phyloP scores from a whole-genome alignment of 2,329 filamentous ascomycete species.

The Colletotrichum sidae region DNA sequence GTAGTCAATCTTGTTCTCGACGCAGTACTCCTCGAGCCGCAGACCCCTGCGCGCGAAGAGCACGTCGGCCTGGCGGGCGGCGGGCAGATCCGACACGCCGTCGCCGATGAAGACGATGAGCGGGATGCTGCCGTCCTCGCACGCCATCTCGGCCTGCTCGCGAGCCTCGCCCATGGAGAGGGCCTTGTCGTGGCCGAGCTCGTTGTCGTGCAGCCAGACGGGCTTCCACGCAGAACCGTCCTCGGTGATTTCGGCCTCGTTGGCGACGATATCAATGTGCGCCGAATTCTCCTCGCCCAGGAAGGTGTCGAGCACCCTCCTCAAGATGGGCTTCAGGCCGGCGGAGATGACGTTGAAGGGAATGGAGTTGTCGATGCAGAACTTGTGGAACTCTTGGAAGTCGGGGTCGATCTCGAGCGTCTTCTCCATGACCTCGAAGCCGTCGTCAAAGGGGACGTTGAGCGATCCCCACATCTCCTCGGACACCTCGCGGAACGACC shows the following conservation, averaged over 20 bases:
- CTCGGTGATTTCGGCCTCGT: conserved; percentile 69
- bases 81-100: conserved; percentile 75
- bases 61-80: conserved; percentile 74
- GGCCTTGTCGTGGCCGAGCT: conserved; percentile 76
- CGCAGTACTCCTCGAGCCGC: conserved; percentile 74
- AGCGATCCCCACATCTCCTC: conserved; percentile 79
- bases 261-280: conserved; percentile 75
- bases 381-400: conserved; percentile 73
- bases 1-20: conserved; percentile 70
- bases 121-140: conserved; percentile 71
- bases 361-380: conserved; percentile 71
- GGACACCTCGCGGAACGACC: conserved; percentile 76
- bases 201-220: conserved; percentile 74
- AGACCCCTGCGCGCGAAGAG: conserved; percentile 75
- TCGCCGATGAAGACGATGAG: conserved; percentile 78
- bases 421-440: conserved; percentile 73
- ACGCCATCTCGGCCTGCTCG: conserved; percentile 62
- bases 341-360: conserved; percentile 78
- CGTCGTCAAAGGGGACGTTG: conserved; percentile 74
- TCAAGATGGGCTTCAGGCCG: conserved; percentile 72
- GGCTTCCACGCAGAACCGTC: conserved; percentile 73
- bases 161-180: conserved; percentile 72
- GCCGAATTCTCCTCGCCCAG: conserved; percentile 69
- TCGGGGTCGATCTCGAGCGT: conserved; percentile 72
- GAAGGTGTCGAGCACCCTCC: conserved; percentile 72